These are phyloP conservation scores for Talaromyces sp. DNA, from an alignment of 2,329 filamentous ascomycete genomes.

Conservation along the genomic window DNA sequence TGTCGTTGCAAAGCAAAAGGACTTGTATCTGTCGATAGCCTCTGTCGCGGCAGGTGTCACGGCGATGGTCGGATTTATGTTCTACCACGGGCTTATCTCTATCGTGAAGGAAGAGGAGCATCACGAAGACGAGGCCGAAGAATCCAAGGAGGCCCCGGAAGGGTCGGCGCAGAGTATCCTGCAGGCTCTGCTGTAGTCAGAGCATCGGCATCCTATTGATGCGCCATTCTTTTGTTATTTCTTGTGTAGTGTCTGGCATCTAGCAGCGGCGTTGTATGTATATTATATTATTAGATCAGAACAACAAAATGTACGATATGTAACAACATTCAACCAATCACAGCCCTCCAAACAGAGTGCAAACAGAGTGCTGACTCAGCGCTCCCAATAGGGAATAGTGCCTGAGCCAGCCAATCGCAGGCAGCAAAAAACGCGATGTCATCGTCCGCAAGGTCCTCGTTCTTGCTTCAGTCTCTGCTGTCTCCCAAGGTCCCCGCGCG, in stretches of 20 bases:
- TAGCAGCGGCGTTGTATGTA: constrained; percentile 2
- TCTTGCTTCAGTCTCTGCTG: not conserved
- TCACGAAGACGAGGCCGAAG: constrained; percentile 4
- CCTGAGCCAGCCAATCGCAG: not conserved
- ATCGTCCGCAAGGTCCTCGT: constrained; percentile 12
- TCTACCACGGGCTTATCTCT: constrained; percentile 22
- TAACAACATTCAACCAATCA: constrained; percentile 2
- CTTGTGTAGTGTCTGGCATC: not conserved
- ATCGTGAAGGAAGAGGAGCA: constrained; percentile 3
- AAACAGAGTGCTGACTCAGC: not conserved
- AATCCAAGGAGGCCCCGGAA: not conserved
- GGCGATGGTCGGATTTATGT: constrained; percentile 32
- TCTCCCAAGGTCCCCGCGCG: constrained; percentile 10
- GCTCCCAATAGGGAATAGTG: not conserved
- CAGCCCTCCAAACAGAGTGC: not conserved
- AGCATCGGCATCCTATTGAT: not conserved
- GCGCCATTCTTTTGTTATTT: not conserved
- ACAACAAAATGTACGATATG: too few relatives aligned
- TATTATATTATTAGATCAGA: not conserved
- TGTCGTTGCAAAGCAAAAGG: constrained; percentile 23
- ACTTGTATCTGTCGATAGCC: constrained; percentile 31
- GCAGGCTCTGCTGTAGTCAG: not conserved
- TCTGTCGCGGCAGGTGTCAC: constrained; percentile 28
- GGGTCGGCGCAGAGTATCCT: constrained; percentile 5
- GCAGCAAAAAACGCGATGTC: constrained; percentile 1